phyloP scores from a whole-genome alignment of 768 basidiomycete species.

The Trametes maxima region DNA sequence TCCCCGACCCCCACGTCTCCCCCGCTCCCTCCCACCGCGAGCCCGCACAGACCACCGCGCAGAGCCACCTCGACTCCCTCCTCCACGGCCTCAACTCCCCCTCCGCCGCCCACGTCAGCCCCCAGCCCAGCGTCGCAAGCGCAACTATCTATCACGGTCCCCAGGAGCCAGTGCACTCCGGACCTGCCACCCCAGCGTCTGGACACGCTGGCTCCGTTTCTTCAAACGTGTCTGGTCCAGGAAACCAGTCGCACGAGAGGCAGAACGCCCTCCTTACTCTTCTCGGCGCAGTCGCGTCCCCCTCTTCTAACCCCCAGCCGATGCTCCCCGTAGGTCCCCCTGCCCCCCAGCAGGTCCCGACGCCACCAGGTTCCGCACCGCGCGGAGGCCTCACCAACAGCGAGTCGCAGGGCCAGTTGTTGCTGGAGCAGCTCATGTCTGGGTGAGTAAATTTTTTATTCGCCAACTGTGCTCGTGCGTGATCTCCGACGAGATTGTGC shows the following conservation, averaged over 20 bases:
- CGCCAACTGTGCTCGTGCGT: background rate
- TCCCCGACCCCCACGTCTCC: constrained; percentile 36
- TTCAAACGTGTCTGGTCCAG: constrained; percentile 41
- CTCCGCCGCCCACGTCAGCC: constrained; percentile 41
- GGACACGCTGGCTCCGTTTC: constrained; percentile 43
- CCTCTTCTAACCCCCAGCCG: constrained; percentile 34
- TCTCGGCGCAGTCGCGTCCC: constrained; percentile 53
- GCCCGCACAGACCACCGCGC: constrained; percentile 47
- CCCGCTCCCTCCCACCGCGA: constrained; percentile 38
- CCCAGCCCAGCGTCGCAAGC: constrained; percentile 34
- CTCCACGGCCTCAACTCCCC: constrained; percentile 56
- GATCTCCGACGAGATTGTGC: background rate
- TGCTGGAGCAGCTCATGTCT: constrained; percentile 81
- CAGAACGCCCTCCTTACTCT: constrained; percentile 78
- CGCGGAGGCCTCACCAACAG: constrained; percentile 55
- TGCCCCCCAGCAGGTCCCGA: constrained; percentile 63
- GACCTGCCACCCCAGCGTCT: constrained; percentile 46
- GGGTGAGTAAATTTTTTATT: constrained; percentile 54
- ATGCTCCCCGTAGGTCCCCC: constrained; percentile 31
- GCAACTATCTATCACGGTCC: constrained; percentile 30
- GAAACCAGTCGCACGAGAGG: constrained; percentile 54
- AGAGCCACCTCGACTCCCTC: constrained; percentile 67
- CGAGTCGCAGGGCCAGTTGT: constrained; percentile 70
- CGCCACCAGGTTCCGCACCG: constrained; percentile 60
- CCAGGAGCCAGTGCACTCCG: constrained; percentile 39